phyloP scores from a whole-genome alignment of 257 asterid genomes.

The Pogostemon cablin region DNA sequence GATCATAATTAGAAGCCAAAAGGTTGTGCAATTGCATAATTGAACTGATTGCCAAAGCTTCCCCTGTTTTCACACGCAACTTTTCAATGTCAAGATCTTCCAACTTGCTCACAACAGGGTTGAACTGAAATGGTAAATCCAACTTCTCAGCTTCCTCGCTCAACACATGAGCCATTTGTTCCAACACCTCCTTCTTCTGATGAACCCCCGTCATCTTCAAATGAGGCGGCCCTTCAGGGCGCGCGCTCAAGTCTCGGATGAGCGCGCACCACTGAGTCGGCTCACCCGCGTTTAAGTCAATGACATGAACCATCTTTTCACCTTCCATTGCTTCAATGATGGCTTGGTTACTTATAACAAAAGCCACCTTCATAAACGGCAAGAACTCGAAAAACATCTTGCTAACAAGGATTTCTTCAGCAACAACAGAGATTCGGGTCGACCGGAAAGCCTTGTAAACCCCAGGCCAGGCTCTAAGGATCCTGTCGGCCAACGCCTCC shows the following conservation, averaged over 20 bases:
- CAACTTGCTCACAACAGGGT: conserved; percentile 62
- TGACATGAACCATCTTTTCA: conserved; percentile 85
- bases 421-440: conserved; percentile 44
- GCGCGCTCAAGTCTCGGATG: conserved; percentile 86
- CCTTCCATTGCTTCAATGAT: conserved; percentile 97
- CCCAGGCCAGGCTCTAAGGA: conserved; percentile 84
- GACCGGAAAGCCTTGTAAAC: conserved; percentile 72
- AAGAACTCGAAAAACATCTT: conserved; percentile 80
- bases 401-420: conserved; percentile 69
- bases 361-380: conserved; percentile 82
- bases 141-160: conserved; percentile 80
- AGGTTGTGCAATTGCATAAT: conserved; percentile 72
- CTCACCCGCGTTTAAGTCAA: conserved; percentile 72
- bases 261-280: conserved; percentile 88
- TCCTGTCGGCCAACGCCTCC: conserved; percentile 81
- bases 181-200: conserved; percentile 68
- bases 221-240: conserved; percentile 99
- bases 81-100: conserved; percentile 73
- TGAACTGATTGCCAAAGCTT: conserved; percentile 81
- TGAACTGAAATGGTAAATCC: conserved; percentile 92
- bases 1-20: conserved; percentile 54
- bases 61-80: conserved; percentile 86
- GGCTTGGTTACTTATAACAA: conserved; percentile 77
- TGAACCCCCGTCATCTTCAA: conserved; percentile 83
- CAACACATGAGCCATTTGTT: conserved; percentile 79